Evolutionary conservation across 495 filamentous ascomycete genomes (phyloP).

Genomic region (Podospora pseudopauciseta): DNA sequence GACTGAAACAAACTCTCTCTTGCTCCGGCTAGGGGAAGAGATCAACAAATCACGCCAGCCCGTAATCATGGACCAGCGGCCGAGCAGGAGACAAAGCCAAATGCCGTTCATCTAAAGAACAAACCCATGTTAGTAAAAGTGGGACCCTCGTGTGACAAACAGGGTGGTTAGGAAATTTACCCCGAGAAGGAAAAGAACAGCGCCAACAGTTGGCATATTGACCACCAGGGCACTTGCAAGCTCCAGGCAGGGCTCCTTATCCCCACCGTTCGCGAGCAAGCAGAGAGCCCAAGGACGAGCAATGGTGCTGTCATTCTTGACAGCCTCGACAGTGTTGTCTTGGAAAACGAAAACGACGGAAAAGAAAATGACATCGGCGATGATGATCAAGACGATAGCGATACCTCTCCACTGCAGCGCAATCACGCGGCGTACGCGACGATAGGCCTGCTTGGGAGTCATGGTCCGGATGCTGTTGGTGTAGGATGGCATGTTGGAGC

Average conservation of each 20-base stretch:
- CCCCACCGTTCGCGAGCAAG: conserved; percentile 53
- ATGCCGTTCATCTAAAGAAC: conserved; percentile 66
- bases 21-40: conserved; percentile 37
- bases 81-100: conserved; percentile 77
- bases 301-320: conserved; percentile 49
- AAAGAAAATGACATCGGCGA: conserved; percentile 88
- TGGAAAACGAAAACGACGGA: conserved; percentile 83
- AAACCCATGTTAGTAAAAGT: conserved; percentile 7
- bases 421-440: conserved; percentile 79
- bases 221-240: conserved; percentile 58
- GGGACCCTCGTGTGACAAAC: not conserved
- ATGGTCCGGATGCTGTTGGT: conserved; percentile 74
- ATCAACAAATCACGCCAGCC: conserved; percentile 74
- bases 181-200: conserved; percentile 75
- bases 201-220: conserved; percentile 71
- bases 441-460: conserved; percentile 83
- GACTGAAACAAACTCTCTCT: conserved; percentile 80
- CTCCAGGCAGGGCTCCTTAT: conserved; percentile 62
- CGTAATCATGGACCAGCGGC: conserved; percentile 73
- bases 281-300: conserved; percentile 67
- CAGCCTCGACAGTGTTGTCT: conserved; percentile 61
- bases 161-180: conserved; percentile 45
- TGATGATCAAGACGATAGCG: conserved; percentile 77
- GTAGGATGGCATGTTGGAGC: conserved; percentile 74
- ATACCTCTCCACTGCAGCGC: conserved; percentile 93